Base-by-base conservation (phyloP, 768 basidiomycete species). In the Boletus fagicola region DNA sequence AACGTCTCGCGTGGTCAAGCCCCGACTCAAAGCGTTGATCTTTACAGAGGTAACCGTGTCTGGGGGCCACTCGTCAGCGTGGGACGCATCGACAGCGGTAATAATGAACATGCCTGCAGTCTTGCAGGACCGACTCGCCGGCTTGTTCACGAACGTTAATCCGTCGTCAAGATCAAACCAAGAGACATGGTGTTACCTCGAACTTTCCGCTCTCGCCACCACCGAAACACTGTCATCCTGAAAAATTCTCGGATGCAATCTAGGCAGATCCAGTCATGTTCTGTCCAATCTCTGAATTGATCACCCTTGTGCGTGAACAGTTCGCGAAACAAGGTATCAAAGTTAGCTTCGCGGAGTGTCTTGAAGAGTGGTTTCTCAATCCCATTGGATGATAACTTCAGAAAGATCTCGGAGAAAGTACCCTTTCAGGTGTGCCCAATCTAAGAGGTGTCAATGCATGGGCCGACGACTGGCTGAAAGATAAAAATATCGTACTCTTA, bases 1-100 rank as follows among this genome's bases (percentile, higher is more conserved):
- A 59, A 22, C 36, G 52, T 31, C 15, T 56, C 26, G 62, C 61
- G 5, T 62, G 61, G 40, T 53, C 40, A 10, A 54, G 51, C 22
- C 62, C 62, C 24, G 20, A 3, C 5, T 62, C 45, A 16, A 33
- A 63, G 35, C 57, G 38, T 28, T 63, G 62, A n/a, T 58, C 56
- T 31, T 55, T 53, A 31, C 61, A 63, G 20, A 36, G 53, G 35
- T 51, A 62, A 20, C 57, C 62, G 20, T 59, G 54, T 42, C 62
- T 63, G 6, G n/a, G 3, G 33, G 2, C 15, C 22, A 44, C 30
- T 39, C 20, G 16, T 63, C 42, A 52, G 22, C 8, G 30, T 10
- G 26, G 22, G 12, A 24, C 12, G 5, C 13, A 15, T 39, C 5
- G 31, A 44, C 6, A 24, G 16, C 10, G 12, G 33, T 31, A 57